Conservation (phyloP, 2,329 filamentous ascomycete species). For the Microdochium paspali region DNA sequence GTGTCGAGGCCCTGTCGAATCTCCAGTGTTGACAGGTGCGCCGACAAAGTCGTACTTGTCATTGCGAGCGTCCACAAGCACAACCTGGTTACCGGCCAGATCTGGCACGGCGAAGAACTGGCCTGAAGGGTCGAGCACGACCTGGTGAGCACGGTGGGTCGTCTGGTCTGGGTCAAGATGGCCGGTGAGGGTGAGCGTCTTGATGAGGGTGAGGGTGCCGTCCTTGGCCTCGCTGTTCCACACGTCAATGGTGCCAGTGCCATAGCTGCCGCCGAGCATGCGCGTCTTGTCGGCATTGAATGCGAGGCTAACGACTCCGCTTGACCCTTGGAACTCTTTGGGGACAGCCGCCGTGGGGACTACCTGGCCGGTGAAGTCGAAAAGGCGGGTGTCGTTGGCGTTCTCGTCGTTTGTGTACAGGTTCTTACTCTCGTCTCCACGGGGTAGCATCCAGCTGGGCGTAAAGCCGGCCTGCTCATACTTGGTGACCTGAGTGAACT, state of each 20-base stretch:
- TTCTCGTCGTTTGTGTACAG: constrained; percentile 41
- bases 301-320: constrained; percentile 36
- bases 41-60: constrained; percentile 28
- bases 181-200: constrained; percentile 24
- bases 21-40: constrained; percentile 20
- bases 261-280: constrained; percentile 34
- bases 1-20: constrained; percentile 39
- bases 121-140: constrained; percentile 36
- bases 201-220: constrained; percentile 25
- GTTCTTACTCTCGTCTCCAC: constrained; percentile 21
- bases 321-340: constrained; percentile 22
- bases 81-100: constrained; percentile 37
- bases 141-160: constrained; percentile 34
- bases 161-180: constrained; percentile 18
- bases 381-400: constrained; percentile 26
- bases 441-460: constrained; percentile 36
- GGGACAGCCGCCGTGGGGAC: constrained; percentile 16
- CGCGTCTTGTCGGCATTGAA: constrained; percentile 33
- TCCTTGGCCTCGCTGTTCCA: constrained; percentile 28
- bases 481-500: constrained; percentile 28
- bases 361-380: constrained; percentile 23
- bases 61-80: constrained; percentile 32
- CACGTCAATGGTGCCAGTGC: constrained; percentile 30
- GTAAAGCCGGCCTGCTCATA: constrained; percentile 15
- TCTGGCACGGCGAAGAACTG: constrained; percentile 39